A percentile compares a stretch with the other conserved stretches of the same genome.
Evolutionary conservation across 257 asterid species (phyloP).

Genomic region (Nicotiana undulata): DNA sequence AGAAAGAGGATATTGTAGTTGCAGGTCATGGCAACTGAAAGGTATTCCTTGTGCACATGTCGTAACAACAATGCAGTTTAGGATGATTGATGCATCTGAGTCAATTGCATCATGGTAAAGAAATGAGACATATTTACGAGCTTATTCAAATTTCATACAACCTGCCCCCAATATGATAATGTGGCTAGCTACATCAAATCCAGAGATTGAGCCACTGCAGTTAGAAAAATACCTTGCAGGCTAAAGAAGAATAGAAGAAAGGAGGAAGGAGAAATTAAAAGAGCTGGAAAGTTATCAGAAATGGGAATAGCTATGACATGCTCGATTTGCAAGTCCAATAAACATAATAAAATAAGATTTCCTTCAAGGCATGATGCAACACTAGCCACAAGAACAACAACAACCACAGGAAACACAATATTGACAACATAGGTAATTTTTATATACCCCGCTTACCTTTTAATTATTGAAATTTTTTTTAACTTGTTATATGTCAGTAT

Average conservation of each 20-base stretch:
- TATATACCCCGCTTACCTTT: background rate
- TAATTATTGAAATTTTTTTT: rapidly evolving
- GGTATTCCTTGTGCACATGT: background rate
- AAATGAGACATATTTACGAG: background rate
- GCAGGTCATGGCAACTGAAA: background rate
- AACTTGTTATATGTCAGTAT: background rate
- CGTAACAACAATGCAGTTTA: background rate
- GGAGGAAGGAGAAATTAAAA: too few relatives aligned
- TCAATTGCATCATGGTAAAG: background rate
- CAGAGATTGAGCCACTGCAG: too few relatives aligned
- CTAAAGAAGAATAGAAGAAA: too few relatives aligned
- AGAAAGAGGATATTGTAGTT: too few relatives aligned
- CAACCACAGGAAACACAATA: background rate
- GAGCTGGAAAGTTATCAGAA: too few relatives aligned
- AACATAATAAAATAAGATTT: background rate
- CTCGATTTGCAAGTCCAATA: background rate
- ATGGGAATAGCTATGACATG: background rate
- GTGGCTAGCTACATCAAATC: too few relatives aligned
- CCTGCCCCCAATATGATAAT: background rate
- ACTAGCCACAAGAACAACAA: too few relatives aligned
- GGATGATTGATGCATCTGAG: background rate
- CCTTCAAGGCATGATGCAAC: background rate
- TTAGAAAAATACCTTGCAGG: too few relatives aligned
- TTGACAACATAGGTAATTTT: background rate
- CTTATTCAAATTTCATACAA: background rate